Percentiles rank a stretch among this genome's conserved stretches.
Conservation (phyloP, 2,329 filamentous ascomycete genomes). For the Coleophoma eucalyptorum region DNA sequence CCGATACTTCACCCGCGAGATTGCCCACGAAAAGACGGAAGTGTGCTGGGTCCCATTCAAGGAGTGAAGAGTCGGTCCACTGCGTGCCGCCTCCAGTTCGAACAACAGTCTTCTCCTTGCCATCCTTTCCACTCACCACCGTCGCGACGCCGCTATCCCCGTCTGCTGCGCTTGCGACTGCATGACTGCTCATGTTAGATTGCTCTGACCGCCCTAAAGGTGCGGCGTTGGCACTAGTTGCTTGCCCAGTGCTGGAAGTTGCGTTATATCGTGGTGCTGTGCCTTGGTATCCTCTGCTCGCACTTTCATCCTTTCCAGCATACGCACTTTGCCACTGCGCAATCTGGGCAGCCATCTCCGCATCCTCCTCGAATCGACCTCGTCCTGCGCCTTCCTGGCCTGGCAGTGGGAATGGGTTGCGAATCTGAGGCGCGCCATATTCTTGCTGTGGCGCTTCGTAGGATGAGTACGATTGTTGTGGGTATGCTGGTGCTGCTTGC, state of each 20-base stretch:
- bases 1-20: constrained; percentile 93
- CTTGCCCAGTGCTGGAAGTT: constrained; percentile 38
- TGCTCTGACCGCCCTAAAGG: constrained; percentile 30
- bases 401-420: constrained; percentile 75
- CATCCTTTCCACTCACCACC: constrained; percentile 36
- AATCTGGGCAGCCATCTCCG: constrained; percentile 86
- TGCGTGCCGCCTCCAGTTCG: constrained; percentile 86
- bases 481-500: constrained; percentile 24
- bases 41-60: constrained; percentile 95
- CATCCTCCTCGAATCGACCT: constrained; percentile 51
- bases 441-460: constrained; percentile 15
- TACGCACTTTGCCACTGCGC: constrained; percentile 95
- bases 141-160: constrained; percentile 40
- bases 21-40: constrained; percentile 96
- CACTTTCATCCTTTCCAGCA: constrained; percentile 48
- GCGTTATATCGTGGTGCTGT: constrained; percentile 27
- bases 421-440: constrained; percentile 63
- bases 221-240: constrained; percentile 39
- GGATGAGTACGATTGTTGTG: constrained; percentile 14
- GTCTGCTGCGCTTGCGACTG: constrained; percentile 36
- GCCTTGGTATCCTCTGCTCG: constrained; percentile 23
- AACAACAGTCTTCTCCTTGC: constrained; percentile 81
- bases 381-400: constrained; percentile 34
- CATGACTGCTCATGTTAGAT: constrained; percentile 84
- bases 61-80: constrained; percentile 83